Evolutionary conservation across 1,284 basidiomycete genomes (phyloP).

Genomic region (Cryptococcus maquisensis): DNA sequence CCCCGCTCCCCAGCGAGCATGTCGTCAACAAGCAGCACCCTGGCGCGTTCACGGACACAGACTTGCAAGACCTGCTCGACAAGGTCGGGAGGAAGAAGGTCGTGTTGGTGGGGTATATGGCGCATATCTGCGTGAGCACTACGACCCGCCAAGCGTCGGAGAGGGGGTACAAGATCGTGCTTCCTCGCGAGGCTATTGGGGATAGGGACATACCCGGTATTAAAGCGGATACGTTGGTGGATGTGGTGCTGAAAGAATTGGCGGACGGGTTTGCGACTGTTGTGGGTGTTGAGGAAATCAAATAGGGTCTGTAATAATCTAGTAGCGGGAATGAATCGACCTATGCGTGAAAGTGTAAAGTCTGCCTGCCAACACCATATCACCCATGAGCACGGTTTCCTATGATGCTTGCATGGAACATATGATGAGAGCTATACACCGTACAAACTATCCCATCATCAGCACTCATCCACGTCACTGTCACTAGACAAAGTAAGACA

Average conservation of each 20-base stretch:
- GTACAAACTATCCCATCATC: too few relatives aligned
- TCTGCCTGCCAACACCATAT: too few relatives aligned
- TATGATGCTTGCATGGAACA: too few relatives aligned
- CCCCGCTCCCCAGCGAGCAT: conserved; percentile 10
- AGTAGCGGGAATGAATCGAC: too few relatives aligned
- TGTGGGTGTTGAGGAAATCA: neutral
- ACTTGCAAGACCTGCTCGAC: conserved; percentile 18
- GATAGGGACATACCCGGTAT: conserved; percentile 30
- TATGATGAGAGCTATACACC: too few relatives aligned
- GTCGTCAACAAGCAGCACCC: conserved; percentile 22
- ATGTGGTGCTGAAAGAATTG: conserved; percentile 7
- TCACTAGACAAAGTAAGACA: too few relatives aligned
- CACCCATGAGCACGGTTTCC: too few relatives aligned
- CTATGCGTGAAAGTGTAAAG: too few relatives aligned
- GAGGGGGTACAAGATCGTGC: conserved; percentile 21
- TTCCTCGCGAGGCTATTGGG: conserved; percentile 24
- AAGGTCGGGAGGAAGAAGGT: conserved; percentile 11
- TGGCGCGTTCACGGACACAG: conserved; percentile 25
- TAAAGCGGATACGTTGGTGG: conserved; percentile 11
- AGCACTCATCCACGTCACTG: too few relatives aligned
- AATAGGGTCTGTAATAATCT: neutral
- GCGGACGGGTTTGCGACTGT: conserved; percentile 11
- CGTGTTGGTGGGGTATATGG: conserved; percentile 27
- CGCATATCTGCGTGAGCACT: conserved; percentile 28
- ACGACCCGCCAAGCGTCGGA: conserved; percentile 27